Evolutionary conservation across 371 early-diverging fungal species (phyloP).

Genomic region (Batkoa obscura): DNA sequence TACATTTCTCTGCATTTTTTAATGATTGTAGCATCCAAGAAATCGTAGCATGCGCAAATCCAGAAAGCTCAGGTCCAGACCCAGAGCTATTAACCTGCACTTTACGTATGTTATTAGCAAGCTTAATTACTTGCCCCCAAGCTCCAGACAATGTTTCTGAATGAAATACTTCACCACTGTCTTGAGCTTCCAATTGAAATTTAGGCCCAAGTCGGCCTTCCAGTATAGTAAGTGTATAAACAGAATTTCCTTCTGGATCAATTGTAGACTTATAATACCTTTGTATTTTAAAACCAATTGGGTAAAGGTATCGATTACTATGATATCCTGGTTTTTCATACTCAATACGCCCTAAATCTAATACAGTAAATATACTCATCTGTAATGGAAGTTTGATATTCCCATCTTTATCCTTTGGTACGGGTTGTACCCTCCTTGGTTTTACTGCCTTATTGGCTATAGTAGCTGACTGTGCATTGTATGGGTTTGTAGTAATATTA

Average conservation of each 20-base stretch:
- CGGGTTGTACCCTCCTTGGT: not conserved
- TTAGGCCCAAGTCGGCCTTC: constrained; percentile 1
- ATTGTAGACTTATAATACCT: constrained; percentile 17
- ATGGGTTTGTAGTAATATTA: too few relatives aligned
- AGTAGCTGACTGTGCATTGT: too few relatives aligned
- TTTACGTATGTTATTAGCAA: constrained; percentile 52
- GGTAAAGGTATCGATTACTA: constrained; percentile 79
- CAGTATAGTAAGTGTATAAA: not conserved
- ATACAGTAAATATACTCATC: constrained; percentile 61
- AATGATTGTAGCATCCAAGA: constrained; percentile 79
- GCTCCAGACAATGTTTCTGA: constrained; percentile 74
- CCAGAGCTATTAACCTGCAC: constrained; percentile 61
- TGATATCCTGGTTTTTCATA: constrained; percentile 68
- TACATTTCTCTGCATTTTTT: constrained; percentile 45
- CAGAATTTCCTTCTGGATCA: not conserved
- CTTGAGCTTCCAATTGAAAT: not conserved
- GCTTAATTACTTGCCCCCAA: constrained; percentile 68
- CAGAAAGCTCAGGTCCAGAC: constrained; percentile 81
- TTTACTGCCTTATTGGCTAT: too few relatives aligned
- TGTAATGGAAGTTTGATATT: constrained; percentile 56
- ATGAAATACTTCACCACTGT: not conserved
- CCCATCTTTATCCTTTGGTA: constrained; percentile 33
- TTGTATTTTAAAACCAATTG: constrained; percentile 60
- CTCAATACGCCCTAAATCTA: constrained; percentile 52
- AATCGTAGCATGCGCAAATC: constrained; percentile 72